Evolutionary conservation across 2,329 filamentous ascomycete genomes (phyloP), one percentile per base, ranked within the genome.

Genomic region (Pseudogymnoascus sp.): DNA sequence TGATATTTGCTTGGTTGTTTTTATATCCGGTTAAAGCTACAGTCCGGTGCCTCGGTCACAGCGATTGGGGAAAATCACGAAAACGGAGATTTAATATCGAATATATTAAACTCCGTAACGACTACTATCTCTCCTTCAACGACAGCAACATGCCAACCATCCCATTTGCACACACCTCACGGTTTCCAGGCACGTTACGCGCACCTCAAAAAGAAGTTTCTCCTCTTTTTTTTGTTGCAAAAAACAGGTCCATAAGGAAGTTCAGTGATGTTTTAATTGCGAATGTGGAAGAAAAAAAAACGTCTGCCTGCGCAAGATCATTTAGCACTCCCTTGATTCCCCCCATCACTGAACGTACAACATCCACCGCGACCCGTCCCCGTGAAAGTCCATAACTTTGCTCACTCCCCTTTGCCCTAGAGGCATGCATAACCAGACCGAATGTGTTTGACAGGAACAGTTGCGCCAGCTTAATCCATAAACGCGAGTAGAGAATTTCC

Each of bases 381-480:
- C 38, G 20, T 33, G 35, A 35, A 39, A 39, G 58, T 41, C 43
- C 58, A 39, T 30, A 47, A 39, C 38, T 60, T 60, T 60, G 58
- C 58, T 50, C 58, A 47, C 28, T 43, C 47, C 47, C 22, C 18
- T 18, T 53, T 53, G 28, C 39, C 33, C 59, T 57, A 58, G 35
- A 57, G 38, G 25, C 39, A 61, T 61, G 43, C 59, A 61, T 47
- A 60, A 59, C 50, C 57, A 47, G 57, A 62, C 60, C 59, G 43
- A 61, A 58, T 33, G 22, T 53, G 58, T 57, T 57, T 58, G 35
- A 60, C 37, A 61, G 53, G 53, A 61, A 59, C 50, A 62, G 58
- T 62, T 62, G 62, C 62, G 61, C 61, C 62, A 61, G 61, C 53
- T 50, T 50, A 59, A 38, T 38, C 50, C 60, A 58, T 59, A 38